Base-by-base conservation (phyloP, 257 asterid genomes). In the Solanum corneliomulleri region DNA sequence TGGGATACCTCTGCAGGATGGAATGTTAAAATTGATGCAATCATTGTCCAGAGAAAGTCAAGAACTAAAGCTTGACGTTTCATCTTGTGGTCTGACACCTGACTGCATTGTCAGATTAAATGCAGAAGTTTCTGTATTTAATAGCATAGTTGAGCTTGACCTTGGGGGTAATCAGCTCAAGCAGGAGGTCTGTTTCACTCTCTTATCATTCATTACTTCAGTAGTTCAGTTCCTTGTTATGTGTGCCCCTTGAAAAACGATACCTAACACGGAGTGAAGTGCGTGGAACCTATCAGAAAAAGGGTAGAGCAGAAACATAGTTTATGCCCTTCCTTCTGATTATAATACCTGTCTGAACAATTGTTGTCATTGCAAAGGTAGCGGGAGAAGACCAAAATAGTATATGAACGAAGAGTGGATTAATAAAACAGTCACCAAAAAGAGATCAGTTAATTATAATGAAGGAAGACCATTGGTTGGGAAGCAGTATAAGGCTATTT, bases 41-140 rank as follows among this genome's bases (percentile, higher is more conserved):
- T 97, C 99, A 86, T 88, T 97, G 86, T 92, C 97, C 81, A 91
- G 89, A 88, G 97, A 91, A 86, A 92, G 93, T 47, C 94, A 87
- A 88, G 98, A 97, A 78, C 85, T 92, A 89, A 93, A 92, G 93
- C 98, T 97, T 80, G 98, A 96, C 91, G 89, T 97, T 75, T 97
- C 98, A 76, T 89, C 81, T 71, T 94, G 98, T 83, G 95, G 92
- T 85, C 88, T 97, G 86, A 91, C 93, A 87, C 56, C 88, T 35
- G 92, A 91, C 78, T 95, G 87, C 93, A 89, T 93, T 72, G 86
- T 86, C 88, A 87, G 90, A 89, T 92, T 93, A 88, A 91, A 91
- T 88, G 86, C 87, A 83, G 98, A 93, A 89, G 88, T 89, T 85
- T 88, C 94, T 86, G 85, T 93, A 86, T 52, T 92, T 56, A 87